Evolutionary conservation across 106 monocot species (phyloP).

Genomic region (Acanthochlamys bracteata): DNA sequence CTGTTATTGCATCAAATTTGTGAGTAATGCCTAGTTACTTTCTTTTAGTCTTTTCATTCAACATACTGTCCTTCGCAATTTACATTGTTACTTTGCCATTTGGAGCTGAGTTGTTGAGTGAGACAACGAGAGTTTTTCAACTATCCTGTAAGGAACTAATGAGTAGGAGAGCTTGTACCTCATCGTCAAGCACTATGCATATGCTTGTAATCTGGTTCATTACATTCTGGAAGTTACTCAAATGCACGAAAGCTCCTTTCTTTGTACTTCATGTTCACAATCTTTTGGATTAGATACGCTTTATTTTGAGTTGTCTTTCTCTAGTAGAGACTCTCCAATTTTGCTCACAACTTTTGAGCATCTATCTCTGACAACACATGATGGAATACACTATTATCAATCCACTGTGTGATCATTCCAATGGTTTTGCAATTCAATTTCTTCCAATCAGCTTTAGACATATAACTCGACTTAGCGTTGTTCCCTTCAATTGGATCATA

Average conservation of each 20-base stretch:
- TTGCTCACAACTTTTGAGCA: neutral
- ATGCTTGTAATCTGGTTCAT: neutral
- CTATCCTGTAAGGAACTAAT: neutral
- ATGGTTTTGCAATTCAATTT: neutral
- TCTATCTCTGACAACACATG: neutral
- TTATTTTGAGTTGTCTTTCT: neutral
- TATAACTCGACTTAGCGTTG: neutral
- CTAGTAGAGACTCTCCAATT: neutral
- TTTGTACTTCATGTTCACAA: constrained; percentile 4
- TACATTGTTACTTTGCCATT: neutral
- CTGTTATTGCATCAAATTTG: neutral
- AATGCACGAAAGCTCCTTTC: neutral
- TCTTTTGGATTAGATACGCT: neutral
- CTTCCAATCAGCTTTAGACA: neutral
- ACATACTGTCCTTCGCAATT: neutral
- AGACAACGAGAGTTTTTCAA: neutral
- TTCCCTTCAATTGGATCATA: neutral
- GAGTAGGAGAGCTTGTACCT: constrained; percentile 1
- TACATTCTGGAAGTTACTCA: neutral
- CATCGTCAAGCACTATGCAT: constrained; percentile 1
- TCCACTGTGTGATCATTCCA: neutral
- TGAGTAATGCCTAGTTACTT: neutral
- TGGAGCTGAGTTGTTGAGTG: constrained; percentile 2
- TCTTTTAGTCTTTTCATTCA: constrained; percentile 8
- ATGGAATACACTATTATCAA: constrained; percentile 6